Evolutionary conservation across 108 stramenopile genomes (phyloP).

Genomic region (Schizochytrium sp.): DNA sequence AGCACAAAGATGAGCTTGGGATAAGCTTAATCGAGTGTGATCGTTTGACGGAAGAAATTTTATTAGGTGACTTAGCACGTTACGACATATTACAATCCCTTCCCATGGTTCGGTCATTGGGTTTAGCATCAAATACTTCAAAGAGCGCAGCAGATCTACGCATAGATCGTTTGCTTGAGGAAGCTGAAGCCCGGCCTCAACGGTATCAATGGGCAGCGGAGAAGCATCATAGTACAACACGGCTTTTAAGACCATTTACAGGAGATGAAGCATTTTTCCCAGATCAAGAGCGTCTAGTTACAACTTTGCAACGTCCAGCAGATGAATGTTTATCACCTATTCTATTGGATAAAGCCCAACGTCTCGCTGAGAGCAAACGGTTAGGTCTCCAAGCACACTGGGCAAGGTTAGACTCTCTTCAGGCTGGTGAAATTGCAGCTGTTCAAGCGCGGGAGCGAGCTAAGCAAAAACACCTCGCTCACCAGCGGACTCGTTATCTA

Average conservation of each 20-base stretch:
- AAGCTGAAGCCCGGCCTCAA: not conserved
- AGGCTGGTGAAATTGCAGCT: not conserved
- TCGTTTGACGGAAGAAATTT: not conserved
- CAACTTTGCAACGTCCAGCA: not conserved
- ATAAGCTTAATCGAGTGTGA: not conserved
- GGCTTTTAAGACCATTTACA: not conserved
- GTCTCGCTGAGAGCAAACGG: not conserved
- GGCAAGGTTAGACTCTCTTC: not conserved
- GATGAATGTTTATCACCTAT: not conserved
- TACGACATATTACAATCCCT: not conserved
- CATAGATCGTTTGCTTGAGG: not conserved
- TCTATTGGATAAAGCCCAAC: not conserved
- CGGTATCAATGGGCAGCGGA: not conserved
- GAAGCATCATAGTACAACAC: not conserved
- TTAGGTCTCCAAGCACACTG: not conserved
- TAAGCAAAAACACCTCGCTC: not conserved
- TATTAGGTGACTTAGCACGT: not conserved
- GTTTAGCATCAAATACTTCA: not conserved
- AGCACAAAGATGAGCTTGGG: not conserved
- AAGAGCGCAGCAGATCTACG: not conserved
- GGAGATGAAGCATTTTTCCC: not conserved
- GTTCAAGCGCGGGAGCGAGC: not conserved
- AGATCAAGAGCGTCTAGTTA: not conserved
- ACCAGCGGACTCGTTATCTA: not conserved
- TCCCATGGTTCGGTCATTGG: too few species aligned